phyloP scores from a whole-genome alignment of 345 rosid species.

The Cardamine chenopodiifolia region DNA sequence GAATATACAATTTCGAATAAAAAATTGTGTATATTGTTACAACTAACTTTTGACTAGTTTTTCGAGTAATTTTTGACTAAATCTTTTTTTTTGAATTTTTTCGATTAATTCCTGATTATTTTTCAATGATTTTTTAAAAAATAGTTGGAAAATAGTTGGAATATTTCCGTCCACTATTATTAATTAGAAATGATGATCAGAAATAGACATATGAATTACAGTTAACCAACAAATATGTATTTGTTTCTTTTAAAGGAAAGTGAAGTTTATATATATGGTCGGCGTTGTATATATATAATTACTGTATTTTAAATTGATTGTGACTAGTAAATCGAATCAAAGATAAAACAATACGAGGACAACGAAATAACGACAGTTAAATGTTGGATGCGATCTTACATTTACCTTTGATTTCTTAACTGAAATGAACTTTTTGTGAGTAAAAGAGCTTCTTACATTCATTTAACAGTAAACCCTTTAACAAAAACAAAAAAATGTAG shows the following conservation, averaged over 20 bases:
- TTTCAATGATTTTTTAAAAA: too few relatives aligned
- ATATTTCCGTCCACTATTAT: too few relatives aligned
- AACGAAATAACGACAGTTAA: neutral
- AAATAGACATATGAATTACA: too few relatives aligned
- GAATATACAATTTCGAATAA: too few relatives aligned
- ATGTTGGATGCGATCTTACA: neutral
- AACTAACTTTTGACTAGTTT: too few relatives aligned
- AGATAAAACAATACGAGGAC: neutral
- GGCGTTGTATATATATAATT: neutral
- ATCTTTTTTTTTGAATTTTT: too few relatives aligned
- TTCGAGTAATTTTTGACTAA: too few relatives aligned
- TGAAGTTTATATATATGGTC: neutral
- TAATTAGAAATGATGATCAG: too few relatives aligned
- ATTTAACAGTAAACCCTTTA: neutral
- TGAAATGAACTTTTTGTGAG: neutral
- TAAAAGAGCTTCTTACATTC: neutral
- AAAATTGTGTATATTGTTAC: too few relatives aligned
- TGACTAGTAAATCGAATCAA: conserved; percentile 14
- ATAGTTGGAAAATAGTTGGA: too few relatives aligned
- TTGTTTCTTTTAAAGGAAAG: neutral
- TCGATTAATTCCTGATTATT: too few relatives aligned
- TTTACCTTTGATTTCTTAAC: neutral
- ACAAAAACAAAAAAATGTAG: too few relatives aligned
- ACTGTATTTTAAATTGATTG: neutral
- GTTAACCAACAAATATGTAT: neutral